phyloP scores from a whole-genome alignment of 768 basidiomycete species.

The Podaxis sp. region DNA sequence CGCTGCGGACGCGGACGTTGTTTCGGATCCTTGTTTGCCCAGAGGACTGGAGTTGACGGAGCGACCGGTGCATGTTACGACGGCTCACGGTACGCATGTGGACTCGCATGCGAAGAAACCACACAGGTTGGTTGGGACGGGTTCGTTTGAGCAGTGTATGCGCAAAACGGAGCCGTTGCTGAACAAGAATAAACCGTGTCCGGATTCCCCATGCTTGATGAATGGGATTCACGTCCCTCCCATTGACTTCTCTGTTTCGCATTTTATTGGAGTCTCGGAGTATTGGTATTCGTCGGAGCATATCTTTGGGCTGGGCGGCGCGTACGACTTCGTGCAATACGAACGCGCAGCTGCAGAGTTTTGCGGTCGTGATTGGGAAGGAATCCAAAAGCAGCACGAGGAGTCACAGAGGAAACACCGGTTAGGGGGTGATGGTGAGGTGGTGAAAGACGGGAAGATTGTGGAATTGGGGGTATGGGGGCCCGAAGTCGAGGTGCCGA shows the following conservation, averaged over 20 bases:
- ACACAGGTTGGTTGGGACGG: slow-evolving; percentile 78
- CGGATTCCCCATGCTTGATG: slow-evolving; percentile 86
- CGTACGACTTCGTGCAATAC: slow-evolving; percentile 96
- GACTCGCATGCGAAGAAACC: slow-evolving; percentile 43
- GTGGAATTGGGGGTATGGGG: slow-evolving; percentile 72
- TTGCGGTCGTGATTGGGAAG: slow-evolving; percentile 77
- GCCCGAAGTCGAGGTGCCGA: slow-evolving; percentile 72
- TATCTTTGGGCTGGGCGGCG: slow-evolving; percentile 90
- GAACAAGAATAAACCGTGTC: slow-evolving; percentile 83
- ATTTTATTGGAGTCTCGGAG: slow-evolving; percentile 96
- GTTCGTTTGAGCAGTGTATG: slow-evolving; percentile 87
- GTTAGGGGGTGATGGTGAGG: slow-evolving; percentile 66
- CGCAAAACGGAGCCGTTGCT: slow-evolving; percentile 70
- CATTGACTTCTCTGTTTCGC: slow-evolving; percentile 91
- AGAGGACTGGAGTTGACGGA: slow-evolving; percentile 66
- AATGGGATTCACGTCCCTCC: slow-evolving; percentile 91
- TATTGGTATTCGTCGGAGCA: slow-evolving; percentile 99
- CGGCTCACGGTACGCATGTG: slow-evolving; percentile 24
- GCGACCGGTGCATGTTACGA: slow-evolving; percentile 43
- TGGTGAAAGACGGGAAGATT: slow-evolving; percentile 56
- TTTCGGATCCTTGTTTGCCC: slow-evolving; percentile 92
- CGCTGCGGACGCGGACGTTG: slow-evolving; percentile 31
- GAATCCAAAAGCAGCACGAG: slow-evolving; percentile 70
- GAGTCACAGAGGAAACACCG: slow-evolving; percentile 43
- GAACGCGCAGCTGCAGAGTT: slow-evolving; percentile 89